Evolutionary conservation across 192 early-diverging fungal species (phyloP).

Genomic region (Chytriomyces hyalinus): DNA sequence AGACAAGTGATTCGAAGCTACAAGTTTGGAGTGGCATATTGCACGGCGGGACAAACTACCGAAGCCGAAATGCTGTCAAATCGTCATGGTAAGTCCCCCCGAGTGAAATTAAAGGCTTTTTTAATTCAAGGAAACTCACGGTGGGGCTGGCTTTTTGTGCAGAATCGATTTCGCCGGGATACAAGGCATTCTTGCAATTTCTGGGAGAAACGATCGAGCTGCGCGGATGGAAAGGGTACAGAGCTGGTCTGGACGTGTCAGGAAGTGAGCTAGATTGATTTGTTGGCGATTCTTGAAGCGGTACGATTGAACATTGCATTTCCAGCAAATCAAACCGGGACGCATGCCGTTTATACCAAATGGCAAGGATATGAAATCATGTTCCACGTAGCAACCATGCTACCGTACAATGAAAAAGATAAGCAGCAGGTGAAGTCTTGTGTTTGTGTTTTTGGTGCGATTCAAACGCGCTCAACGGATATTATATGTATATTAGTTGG

Average conservation of each 20-base stretch:
- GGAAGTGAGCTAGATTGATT: conserved; percentile 53
- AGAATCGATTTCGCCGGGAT: conserved; percentile 54
- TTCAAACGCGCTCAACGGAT: background rate
- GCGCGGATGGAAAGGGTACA: conserved; percentile 75
- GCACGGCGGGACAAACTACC: conserved; percentile 68
- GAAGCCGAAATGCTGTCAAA: conserved; percentile 84
- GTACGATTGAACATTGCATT: background rate
- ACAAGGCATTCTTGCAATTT: conserved; percentile 71
- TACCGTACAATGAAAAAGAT: conserved; percentile 71
- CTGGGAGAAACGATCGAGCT: conserved; percentile 74
- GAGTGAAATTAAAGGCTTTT: background rate
- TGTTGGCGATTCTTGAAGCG: background rate
- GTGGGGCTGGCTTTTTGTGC: background rate
- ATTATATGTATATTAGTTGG: conserved; percentile 42
- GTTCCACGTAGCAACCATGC: conserved; percentile 77
- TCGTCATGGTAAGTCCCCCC: conserved; percentile 40
- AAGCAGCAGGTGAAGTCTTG: conserved; percentile 59
- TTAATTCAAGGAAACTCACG: conserved; percentile 17
- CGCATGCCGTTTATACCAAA: conserved; percentile 70
- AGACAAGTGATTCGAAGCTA: conserved; percentile 72
- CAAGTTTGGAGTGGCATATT: conserved; percentile 81
- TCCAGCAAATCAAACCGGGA: conserved; percentile 70
- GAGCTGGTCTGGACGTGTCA: conserved; percentile 74
- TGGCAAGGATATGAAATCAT: conserved; percentile 79
- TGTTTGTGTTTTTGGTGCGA: background rate